Percentiles rank a stretch among this genome's conserved stretches.
phyloP scores from a whole-genome alignment of 2,329 filamentous ascomycete genomes.

The Botryotinia narcissicola region DNA sequence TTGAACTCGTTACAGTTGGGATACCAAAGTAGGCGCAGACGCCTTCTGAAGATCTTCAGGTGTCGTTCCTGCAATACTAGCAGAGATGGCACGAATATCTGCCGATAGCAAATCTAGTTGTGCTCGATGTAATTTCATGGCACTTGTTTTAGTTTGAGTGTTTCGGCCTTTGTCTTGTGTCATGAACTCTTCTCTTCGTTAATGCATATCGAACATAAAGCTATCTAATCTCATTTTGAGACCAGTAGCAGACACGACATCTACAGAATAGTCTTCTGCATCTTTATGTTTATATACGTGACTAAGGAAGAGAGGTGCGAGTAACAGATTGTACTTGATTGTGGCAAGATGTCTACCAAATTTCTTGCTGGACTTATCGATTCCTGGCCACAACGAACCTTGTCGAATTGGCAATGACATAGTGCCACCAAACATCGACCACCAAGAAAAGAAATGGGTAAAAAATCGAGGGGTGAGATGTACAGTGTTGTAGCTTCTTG shows the following conservation, averaged over 20 bases:
- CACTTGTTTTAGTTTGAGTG: constrained; percentile 77
- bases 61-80: constrained; percentile 78
- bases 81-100: constrained; percentile 90
- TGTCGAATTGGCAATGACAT: constrained; percentile 95
- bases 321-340: constrained; percentile 92
- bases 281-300: constrained; percentile 99
- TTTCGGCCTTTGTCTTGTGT: constrained; percentile 74
- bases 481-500: constrained; percentile 92
- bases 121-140: constrained; percentile 93
- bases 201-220: constrained; percentile 95
- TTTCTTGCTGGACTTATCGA: constrained; percentile 97
- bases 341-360: constrained; percentile 97
- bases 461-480: constrained; percentile 95
- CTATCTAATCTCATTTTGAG: constrained; percentile 93
- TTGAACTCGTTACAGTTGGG: constrained; percentile 54
- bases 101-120: constrained; percentile 89
- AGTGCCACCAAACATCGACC: constrained; percentile 91
- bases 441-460: constrained; percentile 97
- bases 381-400: constrained; percentile 83
- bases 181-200: constrained; percentile 87
- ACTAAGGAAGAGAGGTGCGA: constrained; percentile 90
- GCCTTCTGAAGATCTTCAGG: constrained; percentile 70
- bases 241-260: constrained; percentile 86
- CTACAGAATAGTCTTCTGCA: constrained; percentile 75
- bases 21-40: constrained; percentile 49